Evolutionary conservation across 768 basidiomycete genomes (phyloP), one percentile per base, ranked within the genome.

Genomic region (Serendipita sp.): DNA sequence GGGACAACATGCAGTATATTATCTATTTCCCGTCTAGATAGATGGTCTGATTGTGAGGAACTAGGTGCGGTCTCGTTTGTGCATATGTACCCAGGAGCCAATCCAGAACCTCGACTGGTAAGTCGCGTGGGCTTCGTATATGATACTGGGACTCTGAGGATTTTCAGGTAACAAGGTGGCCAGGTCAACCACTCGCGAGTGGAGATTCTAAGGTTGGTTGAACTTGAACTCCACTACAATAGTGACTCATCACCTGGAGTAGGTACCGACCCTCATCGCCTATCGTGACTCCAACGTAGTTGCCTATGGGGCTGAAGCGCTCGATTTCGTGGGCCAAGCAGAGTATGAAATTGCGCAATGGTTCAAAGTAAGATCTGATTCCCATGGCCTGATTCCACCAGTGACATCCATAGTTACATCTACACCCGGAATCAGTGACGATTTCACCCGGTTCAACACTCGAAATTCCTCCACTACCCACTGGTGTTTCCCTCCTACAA

Each of bases 401-500:
- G 34, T 17, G 22, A 31, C 24, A 42, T 20, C 24, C 4, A 58
- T 45, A 45, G 34, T 50, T 63, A 13, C 62, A 63, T 53, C 22
- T 63, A 22, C 62, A 63, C 38, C 62, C 62, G 17, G 26, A 34
- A 28, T 34, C 62, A 20, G 34, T 63, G 50, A 31, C 28, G 13
- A 33, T 9, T 56, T 30, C 26, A 17, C 24, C 30, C 26, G 34
- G 34, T 1, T 2, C 34, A 14, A 38, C 34, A 38, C 42, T 63
- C 1, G 62, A 63, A 13, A 45, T 63, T 5, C 62, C 62, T 20
- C 62, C 62, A 13, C 38, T 63, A n/a, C 62, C 62, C 9, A 41
- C 51, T 13, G 48, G 50, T 7, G 51, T 63, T 30, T 20, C 62
- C 3, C 38, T 63, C 30, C 30, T 56, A 38, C 72, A 56, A 38